Conservation (phyloP, 495 filamentous ascomycete genomes). For the Penicillium taxi region DNA sequence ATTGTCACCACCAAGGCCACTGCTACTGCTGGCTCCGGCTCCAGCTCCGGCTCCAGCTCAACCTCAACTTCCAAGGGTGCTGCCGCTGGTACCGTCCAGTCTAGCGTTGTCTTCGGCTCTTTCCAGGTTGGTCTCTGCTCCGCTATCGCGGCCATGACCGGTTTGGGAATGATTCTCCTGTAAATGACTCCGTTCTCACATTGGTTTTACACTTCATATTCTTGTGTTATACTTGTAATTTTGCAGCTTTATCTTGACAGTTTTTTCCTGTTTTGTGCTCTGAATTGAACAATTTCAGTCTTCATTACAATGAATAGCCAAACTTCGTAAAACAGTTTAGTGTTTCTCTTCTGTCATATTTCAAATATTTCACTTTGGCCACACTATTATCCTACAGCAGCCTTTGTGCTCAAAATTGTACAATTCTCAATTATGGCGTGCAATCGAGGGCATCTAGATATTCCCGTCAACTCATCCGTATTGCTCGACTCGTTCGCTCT, state of each 20-base stretch:
- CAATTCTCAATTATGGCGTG: constrained; percentile 23
- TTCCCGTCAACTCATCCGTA: constrained; percentile 48
- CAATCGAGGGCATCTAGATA: constrained; percentile 55
- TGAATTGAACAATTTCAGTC: constrained; percentile 1
- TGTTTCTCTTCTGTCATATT: neutral
- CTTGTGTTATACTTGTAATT: neutral
- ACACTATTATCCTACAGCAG: constrained; percentile 8
- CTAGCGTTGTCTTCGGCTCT: constrained; percentile 39
- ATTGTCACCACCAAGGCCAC: constrained; percentile 50
- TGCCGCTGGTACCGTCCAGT: constrained; percentile 29
- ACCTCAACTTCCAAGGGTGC: constrained; percentile 32
- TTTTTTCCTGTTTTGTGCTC: neutral
- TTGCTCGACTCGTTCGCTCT: constrained; percentile 40
- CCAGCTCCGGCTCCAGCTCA: constrained; percentile 15
- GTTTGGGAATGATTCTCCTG: constrained; percentile 64
- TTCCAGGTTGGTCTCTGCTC: constrained; percentile 58
- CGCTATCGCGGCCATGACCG: constrained; percentile 55
- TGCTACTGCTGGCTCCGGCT: constrained; percentile 29
- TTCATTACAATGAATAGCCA: too few relatives aligned
- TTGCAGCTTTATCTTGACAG: neutral
- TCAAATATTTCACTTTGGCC: neutral
- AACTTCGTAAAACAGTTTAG: too few relatives aligned
- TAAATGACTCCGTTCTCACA: constrained; percentile 19
- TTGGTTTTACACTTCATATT: constrained; percentile 1
- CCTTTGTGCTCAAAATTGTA: constrained; percentile 21